Evolutionary conservation across 352 stramenopile genomes (phyloP), one percentile per base, ranked within the genome.

Genomic region (Phytophthora vignae): DNA sequence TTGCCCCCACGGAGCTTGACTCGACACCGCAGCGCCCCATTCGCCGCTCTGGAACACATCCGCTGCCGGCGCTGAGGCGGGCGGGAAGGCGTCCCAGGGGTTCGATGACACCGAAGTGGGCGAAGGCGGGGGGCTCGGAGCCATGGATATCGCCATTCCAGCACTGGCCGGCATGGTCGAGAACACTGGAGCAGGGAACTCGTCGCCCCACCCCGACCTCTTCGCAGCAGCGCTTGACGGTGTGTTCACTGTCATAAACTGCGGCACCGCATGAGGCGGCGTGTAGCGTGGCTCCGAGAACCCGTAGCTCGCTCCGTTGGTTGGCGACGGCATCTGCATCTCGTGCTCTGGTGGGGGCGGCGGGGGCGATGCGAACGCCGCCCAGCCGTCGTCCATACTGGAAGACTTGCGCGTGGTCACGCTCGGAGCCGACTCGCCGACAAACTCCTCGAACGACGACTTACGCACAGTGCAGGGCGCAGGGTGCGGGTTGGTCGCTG

Each of bases 361-460:
- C 9, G 57, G 60, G 4, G 64, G 52, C 14, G 71, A 62, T 4
- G 52, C 55, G 55, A 78, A 80, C 0, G 63, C 54, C 27, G 8
- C 57, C 54, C 67, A 73, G 33, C 22, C 53, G 27, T 56, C 62
- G 55, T 71, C 52, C 49, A 50, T 49, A 36, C 46, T 19, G 14
- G 36, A 54, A 58, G 62, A 31, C 29, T 82, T 82, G 29, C 31
- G 48, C 36, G 21, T 75, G 14, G 59, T 4, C 29, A 69, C 50
- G 5, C 12, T 46, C 6, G 74, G 60, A 36, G 75, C 53, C 2
- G 62, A 64, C 61, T 85, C 82, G 8, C 84, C 86, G 2, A 90
- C 81, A 60, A 92, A 94, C n/a, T 76, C 84, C 63, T 86, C 77
- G 50, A 92, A 92, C 5, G 83, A 89, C 52, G 87, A 64, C 17